Evolutionary conservation across 1,284 basidiomycete genomes (phyloP).

Genomic region (Ustilago vetiveriae): DNA sequence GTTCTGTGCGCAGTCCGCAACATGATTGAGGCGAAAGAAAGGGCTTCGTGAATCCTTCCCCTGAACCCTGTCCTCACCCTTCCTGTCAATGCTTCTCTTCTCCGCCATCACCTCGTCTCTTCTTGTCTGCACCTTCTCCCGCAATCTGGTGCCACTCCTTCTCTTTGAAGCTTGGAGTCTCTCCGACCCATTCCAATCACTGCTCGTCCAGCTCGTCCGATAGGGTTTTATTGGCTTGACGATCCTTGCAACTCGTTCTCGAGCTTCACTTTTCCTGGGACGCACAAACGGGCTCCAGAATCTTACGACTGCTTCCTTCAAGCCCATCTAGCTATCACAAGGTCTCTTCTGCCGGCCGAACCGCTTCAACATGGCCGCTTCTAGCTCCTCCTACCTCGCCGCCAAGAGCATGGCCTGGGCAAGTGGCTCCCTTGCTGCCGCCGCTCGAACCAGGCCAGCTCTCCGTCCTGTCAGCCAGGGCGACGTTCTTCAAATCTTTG

Average conservation of each 20-base stretch:
- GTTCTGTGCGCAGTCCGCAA: conserved; percentile 18
- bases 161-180: background rate
- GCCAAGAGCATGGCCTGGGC: conserved; percentile 46
- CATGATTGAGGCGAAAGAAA: no score
- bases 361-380: conserved; percentile 15
- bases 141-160: no score
- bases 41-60: no score
- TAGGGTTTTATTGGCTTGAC: conserved; percentile 7
- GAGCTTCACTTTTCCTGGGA: background rate
- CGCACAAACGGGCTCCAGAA: no score
- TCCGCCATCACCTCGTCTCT: background rate
- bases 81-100: background rate
- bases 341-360: no score
- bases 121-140: background rate
- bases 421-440: conserved; percentile 36
- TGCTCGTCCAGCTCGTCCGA: no score
- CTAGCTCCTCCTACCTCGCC: conserved; percentile 32
- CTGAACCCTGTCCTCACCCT: conserved; percentile 11
- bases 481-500: conserved; percentile 50
- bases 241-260: background rate
- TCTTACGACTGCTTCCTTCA: no score
- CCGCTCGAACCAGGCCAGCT: conserved; percentile 25
- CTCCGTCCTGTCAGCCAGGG: conserved; percentile 28
- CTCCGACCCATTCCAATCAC: background rate
- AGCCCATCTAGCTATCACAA: background rate